Percentiles rank a stretch among this genome's conserved stretches.
These are phyloP conservation scores for Hypoxylon sp. DNA, from an alignment of 2,329 filamentous ascomycete genomes.

Conservation along the genomic window DNA sequence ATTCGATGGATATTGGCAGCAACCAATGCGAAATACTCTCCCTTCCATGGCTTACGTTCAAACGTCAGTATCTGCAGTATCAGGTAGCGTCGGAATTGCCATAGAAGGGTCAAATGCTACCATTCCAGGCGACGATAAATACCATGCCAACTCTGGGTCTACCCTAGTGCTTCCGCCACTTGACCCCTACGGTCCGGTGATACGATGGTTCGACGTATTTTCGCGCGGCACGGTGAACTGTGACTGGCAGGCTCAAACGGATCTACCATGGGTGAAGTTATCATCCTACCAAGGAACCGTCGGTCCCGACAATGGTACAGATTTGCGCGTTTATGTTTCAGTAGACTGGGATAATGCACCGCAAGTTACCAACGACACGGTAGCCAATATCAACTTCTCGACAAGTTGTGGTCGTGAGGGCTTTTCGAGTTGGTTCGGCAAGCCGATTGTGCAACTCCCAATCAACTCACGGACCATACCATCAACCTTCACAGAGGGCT, in stretches of 20 bases:
- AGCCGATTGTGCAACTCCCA: constrained; percentile 62
- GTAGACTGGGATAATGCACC: constrained; percentile 63
- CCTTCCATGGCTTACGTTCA: constrained; percentile 69
- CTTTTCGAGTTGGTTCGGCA: constrained; percentile 44
- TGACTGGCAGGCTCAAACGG: constrained; percentile 59
- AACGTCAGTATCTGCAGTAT: constrained; percentile 63
- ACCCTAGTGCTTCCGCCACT: constrained; percentile 64
- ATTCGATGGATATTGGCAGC: constrained; percentile 69
- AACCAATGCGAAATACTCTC: constrained; percentile 75
- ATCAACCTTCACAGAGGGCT: constrained; percentile 62
- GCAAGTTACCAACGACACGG: constrained; percentile 49
- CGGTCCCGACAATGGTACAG: constrained; percentile 55
- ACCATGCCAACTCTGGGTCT: constrained; percentile 63
- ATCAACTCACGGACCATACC: constrained; percentile 60
- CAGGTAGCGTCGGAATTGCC: constrained; percentile 69
- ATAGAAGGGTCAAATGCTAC: constrained; percentile 73
- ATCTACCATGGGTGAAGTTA: constrained; percentile 60
- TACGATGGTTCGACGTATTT: constrained; percentile 71
- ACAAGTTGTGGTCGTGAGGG: constrained; percentile 44
- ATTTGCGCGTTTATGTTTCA: constrained; percentile 62
- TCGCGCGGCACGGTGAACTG: constrained; percentile 63
- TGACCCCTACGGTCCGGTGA: constrained; percentile 64
- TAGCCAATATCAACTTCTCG: constrained; percentile 62
- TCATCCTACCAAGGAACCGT: constrained; percentile 60
- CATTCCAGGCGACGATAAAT: constrained; percentile 72